Conservation (phyloP, 176 grass and related monocot genomes). For the Echinochloa phyllopogon region DNA sequence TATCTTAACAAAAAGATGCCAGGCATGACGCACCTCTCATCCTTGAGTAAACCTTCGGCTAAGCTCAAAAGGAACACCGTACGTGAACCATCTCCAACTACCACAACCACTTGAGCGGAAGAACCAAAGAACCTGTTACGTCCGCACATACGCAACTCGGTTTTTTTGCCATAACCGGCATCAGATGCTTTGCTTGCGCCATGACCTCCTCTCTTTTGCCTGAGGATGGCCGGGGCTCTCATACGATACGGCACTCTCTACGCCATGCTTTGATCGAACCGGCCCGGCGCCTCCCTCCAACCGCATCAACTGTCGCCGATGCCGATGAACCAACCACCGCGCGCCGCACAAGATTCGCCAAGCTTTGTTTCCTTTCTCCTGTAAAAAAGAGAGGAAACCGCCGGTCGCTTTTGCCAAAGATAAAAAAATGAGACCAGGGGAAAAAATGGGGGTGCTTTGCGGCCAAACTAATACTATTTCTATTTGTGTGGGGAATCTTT, state of each 20-base stretch:
- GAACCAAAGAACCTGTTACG: neutral
- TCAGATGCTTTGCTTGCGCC: slow-evolving; percentile 36
- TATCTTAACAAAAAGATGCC: no score
- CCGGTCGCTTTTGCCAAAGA: neutral
- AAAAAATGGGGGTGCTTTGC: neutral
- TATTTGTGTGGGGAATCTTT: neutral
- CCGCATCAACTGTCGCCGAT: neutral
- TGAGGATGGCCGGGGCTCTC: neutral
- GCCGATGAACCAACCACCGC: neutral
- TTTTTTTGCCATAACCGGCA: slow-evolving; percentile 13
- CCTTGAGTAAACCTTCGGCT: neutral
- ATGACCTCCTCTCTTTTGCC: neutral
- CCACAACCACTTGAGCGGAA: neutral
- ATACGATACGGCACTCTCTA: neutral
- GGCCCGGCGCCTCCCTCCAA: neutral
- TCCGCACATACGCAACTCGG: neutral
- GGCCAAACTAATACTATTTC: neutral
- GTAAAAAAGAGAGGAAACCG: neutral
- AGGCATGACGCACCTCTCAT: no score
- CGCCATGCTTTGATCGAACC: neutral
- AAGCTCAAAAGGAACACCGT: neutral
- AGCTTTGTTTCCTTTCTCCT: neutral
- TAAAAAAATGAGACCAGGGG: neutral
- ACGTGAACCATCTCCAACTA: neutral
- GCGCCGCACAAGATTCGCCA: neutral